Evolutionary conservation across 108 stramenopile species (phyloP).

Genomic region (Nitzschia sp.): DNA sequence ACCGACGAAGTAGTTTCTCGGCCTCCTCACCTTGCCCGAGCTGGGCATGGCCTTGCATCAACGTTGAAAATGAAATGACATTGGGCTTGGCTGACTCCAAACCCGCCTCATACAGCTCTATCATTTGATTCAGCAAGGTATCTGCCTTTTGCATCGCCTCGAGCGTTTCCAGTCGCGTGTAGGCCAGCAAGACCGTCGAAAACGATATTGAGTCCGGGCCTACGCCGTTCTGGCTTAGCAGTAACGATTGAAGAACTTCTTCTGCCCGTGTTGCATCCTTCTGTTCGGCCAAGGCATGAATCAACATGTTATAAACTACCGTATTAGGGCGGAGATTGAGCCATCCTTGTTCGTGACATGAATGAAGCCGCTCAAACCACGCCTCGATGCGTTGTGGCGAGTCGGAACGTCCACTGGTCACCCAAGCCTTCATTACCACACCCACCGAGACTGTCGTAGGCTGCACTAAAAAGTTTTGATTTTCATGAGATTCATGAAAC

Average conservation of each 20-base stretch:
- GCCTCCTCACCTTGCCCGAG: slow-evolving; percentile 39
- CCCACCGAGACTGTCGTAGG: slow-evolving; percentile 19
- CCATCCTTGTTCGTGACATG: slow-evolving; percentile 34
- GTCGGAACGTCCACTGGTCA: slow-evolving; percentile 1
- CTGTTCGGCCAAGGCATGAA: slow-evolving; percentile 28
- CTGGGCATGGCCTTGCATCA: slow-evolving; percentile 55
- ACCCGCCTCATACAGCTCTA: slow-evolving; percentile 47
- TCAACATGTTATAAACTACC: slow-evolving; percentile 33
- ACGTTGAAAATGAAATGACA: slow-evolving; percentile 44
- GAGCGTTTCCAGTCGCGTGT: slow-evolving; percentile 31
- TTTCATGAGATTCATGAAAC: slow-evolving; percentile 14
- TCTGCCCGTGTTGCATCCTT: slow-evolving; percentile 26
- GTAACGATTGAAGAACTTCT: slow-evolving; percentile 28
- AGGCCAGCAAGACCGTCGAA: slow-evolving; percentile 41
- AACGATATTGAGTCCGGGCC: slow-evolving; percentile 48
- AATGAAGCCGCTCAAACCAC: slow-evolving; percentile 17
- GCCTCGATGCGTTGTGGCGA: slow-evolving; percentile 24
- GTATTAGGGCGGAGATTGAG: slow-evolving; percentile 30
- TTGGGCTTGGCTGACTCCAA: slow-evolving; percentile 55
- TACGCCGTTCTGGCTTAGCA: slow-evolving; percentile 16
- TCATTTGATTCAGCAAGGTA: slow-evolving; percentile 47
- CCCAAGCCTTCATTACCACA: slow-evolving; percentile 34
- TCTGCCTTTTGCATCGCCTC: slow-evolving; percentile 43
- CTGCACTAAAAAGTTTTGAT: slow-evolving; percentile 23
- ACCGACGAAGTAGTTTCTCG: slow-evolving; percentile 34